A percentile compares a stretch with the other conserved stretches of the same genome.
Conservation (phyloP, 2,329 filamentous ascomycete genomes). For the Leptosphaerulina australis region DNA sequence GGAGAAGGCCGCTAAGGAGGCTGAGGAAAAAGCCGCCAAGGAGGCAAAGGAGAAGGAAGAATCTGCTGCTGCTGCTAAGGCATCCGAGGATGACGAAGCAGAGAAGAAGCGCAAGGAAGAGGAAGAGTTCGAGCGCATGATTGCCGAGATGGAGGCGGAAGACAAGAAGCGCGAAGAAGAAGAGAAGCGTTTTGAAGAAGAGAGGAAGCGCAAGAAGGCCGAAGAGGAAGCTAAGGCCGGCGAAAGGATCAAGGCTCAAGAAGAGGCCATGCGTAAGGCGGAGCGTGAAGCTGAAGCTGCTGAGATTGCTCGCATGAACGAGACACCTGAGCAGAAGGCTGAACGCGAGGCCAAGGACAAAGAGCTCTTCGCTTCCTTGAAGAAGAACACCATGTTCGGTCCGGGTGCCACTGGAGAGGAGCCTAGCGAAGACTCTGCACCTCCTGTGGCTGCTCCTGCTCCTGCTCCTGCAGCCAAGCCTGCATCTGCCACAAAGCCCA, state of each 20-base stretch:
- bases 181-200: constrained; percentile 73
- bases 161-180: constrained; percentile 63
- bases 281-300: constrained; percentile 57
- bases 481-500: constrained; percentile 68
- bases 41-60: constrained; percentile 53
- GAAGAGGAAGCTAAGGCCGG: constrained; percentile 64
- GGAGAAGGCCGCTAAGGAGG: constrained; percentile 52
- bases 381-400: constrained; percentile 56
- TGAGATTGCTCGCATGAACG: constrained; percentile 52
- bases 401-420: constrained; percentile 50
- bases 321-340: constrained; percentile 51
- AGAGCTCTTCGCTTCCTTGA: constrained; percentile 54
- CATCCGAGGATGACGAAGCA: constrained; percentile 47
- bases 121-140: constrained; percentile 62
- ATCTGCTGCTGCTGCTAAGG: constrained; percentile 48
- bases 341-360: constrained; percentile 45
- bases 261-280: constrained; percentile 57
- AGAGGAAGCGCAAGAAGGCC: constrained; percentile 67
- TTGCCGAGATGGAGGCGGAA: constrained; percentile 65
- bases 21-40: no score
- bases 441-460: constrained; percentile 55
- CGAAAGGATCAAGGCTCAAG: constrained; percentile 54
- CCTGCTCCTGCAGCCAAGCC: constrained; percentile 37
- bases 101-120: constrained; percentile 48
- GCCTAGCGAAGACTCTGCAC: constrained; percentile 40